Evolutionary conservation across 2,329 filamentous ascomycete genomes (phyloP).

Genomic region (Biscogniauxia marginata): DNA sequence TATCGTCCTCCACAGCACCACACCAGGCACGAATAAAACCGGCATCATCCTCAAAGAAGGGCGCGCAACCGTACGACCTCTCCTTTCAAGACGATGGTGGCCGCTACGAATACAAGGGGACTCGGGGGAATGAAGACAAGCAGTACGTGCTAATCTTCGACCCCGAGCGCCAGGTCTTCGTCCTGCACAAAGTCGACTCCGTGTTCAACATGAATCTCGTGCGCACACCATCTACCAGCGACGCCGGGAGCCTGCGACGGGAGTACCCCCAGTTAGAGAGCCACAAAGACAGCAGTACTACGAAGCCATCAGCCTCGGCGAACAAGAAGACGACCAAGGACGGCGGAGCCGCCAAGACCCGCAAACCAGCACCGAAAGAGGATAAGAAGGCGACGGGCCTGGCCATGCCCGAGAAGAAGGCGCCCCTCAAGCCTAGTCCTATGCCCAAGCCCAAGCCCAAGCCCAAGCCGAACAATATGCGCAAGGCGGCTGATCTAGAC

Average conservation of each 20-base stretch:
- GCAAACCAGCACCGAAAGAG: conserved; percentile 23
- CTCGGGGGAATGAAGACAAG: conserved; percentile 52
- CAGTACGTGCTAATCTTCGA: conserved; percentile 76
- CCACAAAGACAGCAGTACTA: conserved; percentile 18
- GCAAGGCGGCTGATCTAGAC: conserved; percentile 27
- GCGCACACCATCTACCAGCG: conserved; percentile 63
- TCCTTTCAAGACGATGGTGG: conserved; percentile 53
- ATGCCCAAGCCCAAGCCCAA: conserved; percentile 34
- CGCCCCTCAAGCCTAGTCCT: conserved; percentile 17
- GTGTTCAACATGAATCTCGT: conserved; percentile 85
- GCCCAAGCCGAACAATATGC: conserved; percentile 11
- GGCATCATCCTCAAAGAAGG: conserved; percentile 42
- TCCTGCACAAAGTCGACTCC: conserved; percentile 79
- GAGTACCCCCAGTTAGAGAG: conserved; percentile 65
- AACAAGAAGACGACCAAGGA: conserved; percentile 16
- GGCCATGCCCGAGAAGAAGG: conserved; percentile 24
- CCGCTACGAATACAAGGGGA: conserved; percentile 61
- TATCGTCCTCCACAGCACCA: conserved; percentile 49
- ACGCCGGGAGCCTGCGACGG: conserved; percentile 61
- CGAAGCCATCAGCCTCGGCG: conserved; percentile 11
- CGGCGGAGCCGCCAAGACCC: conserved; percentile 23
- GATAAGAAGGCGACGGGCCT: conserved; percentile 13
- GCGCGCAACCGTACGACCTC: conserved; percentile 53
- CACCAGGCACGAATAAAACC: conserved; percentile 51
- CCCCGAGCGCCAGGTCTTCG: conserved; percentile 68